Evolutionary conservation across 2,329 filamentous ascomycete genomes (phyloP).

Genomic region (Sporothrix brasiliensis): DNA sequence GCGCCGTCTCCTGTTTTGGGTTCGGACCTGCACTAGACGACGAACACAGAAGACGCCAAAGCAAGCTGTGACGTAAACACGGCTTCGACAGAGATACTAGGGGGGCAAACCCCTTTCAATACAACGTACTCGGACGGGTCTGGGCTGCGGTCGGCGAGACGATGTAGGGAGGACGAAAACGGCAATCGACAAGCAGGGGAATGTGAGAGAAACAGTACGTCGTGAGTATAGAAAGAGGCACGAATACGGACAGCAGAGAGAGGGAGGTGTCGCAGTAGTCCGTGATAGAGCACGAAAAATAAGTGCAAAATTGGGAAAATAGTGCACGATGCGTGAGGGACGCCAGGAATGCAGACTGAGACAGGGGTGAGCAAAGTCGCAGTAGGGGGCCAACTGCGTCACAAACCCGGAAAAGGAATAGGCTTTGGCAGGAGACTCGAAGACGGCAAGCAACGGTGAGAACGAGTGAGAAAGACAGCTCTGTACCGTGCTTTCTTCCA

Average conservation of each 20-base stretch:
- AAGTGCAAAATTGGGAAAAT: not conserved
- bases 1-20: constrained; percentile 12
- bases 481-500: no score
- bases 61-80: not conserved
- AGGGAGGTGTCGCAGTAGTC: no score
- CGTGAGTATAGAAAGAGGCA: not conserved
- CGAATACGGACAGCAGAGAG: not conserved
- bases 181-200: constrained; percentile 17
- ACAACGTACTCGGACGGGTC: constrained; percentile 5
- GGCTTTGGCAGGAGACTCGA: not conserved
- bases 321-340: not conserved
- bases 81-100: constrained; percentile 5
- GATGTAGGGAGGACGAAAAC: constrained; percentile 5
- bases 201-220: not conserved
- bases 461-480: not conserved
- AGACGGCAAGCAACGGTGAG: not conserved
- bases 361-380: constrained; percentile 9
- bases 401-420: not conserved
- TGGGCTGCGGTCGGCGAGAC: not conserved
- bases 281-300: not conserved
- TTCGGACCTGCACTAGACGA: not conserved
- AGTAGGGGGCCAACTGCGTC: not conserved
- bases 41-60: not conserved
- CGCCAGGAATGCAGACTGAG: constrained; percentile 16
- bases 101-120: not conserved